phyloP scores from a whole-genome alignment of 75 land plant genomes.

The Larix kaempferi region DNA sequence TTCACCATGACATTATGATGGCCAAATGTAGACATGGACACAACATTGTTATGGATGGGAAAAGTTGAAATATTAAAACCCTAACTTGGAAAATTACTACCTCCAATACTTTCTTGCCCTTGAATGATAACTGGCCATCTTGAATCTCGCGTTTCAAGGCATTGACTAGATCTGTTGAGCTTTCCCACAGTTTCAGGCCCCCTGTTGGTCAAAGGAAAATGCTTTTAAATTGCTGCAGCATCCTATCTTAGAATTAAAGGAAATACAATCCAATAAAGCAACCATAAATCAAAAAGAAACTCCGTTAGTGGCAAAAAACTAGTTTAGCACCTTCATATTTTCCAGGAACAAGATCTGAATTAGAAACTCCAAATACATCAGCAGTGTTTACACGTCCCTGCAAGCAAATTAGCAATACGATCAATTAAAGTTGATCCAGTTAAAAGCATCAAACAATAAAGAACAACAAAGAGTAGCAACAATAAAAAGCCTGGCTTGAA shows the following conservation, averaged over 20 bases:
- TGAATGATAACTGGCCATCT: constrained; percentile 57
- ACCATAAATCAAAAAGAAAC: not conserved
- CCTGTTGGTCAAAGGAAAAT: constrained; percentile 27
- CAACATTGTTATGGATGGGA: not conserved
- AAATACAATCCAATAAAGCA: constrained; percentile 1
- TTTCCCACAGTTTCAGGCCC: constrained; percentile 77
- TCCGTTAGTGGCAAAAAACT: not conserved
- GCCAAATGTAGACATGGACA: not conserved
- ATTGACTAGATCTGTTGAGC: constrained; percentile 70
- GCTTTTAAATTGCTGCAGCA: not conserved
- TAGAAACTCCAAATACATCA: constrained; percentile 34
- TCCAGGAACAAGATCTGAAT: constrained; percentile 44
- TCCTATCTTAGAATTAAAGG: not conserved
- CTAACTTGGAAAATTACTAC: constrained; percentile 24
- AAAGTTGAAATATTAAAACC: not conserved
- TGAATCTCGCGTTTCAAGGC: constrained; percentile 57
- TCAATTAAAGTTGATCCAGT: not conserved
- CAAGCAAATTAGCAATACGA: not conserved
- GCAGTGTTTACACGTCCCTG: constrained; percentile 40
- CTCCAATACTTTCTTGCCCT: constrained; percentile 90
- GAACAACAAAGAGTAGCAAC: not conserved
- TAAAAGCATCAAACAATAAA: not conserved
- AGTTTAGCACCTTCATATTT: constrained; percentile 34
- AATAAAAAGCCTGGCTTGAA: not conserved
- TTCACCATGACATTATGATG: not conserved